phyloP scores from a whole-genome alignment of 2,329 filamentous ascomycete genomes.

The Nakataea oryzae region DNA sequence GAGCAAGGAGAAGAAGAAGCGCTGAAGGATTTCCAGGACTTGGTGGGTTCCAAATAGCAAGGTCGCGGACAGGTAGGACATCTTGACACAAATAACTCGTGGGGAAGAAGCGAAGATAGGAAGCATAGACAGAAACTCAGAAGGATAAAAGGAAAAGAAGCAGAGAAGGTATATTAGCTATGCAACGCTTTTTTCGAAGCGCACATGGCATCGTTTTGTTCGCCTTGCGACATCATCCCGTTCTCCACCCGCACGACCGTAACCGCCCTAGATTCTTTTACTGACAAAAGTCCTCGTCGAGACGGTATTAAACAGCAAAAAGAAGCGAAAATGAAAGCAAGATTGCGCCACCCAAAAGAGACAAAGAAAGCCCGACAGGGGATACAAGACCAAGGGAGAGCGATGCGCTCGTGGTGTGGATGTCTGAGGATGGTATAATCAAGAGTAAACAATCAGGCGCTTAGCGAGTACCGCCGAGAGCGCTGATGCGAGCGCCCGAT shows the following conservation, averaged over 20 bases:
- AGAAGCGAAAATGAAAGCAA: neutral
- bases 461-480: constrained; percentile 43
- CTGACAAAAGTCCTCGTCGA: neutral
- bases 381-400: neutral
- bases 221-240: neutral
- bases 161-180: neutral
- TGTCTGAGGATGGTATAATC: neutral
- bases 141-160: neutral
- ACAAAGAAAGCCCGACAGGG: neutral
- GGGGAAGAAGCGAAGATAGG: neutral
- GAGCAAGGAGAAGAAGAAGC: neutral
- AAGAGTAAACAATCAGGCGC: neutral
- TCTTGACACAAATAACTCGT: neutral
- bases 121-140: neutral
- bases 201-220: neutral
- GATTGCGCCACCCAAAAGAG: neutral
- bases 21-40: neutral
- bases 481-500: constrained; percentile 54
- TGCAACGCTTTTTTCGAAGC: neutral
- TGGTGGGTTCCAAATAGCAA: neutral
- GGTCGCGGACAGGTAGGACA: neutral
- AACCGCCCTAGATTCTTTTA: neutral
- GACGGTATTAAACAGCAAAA: neutral
- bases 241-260: neutral
- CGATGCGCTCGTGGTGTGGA: neutral